Base-by-base conservation (phyloP, 208 protist genomes). In the Trypanosoma congolense region DNA sequence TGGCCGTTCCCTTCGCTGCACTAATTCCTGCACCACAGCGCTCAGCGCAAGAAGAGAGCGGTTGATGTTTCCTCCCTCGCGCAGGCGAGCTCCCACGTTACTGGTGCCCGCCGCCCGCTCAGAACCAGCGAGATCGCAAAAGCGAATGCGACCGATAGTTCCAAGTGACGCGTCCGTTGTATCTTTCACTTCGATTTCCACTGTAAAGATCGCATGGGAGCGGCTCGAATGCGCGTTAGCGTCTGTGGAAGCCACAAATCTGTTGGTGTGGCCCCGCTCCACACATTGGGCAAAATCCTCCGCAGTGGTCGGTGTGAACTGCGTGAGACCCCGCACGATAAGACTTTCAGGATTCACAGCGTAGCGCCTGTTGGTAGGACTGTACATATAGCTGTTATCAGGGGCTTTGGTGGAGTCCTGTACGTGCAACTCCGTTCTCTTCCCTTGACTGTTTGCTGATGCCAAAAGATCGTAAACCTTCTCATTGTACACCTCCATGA, bases 11-110 rank as follows among this genome's bases (percentile, higher is more conserved):
- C 72, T 77, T 48, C 66, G 66, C 35, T 80, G 60, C 1, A 50
- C 79, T 9, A 98, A 69, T 14, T 80, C 80, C 57, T 96, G 95
- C 33, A 97, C 96, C 8, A 96, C 94, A 19, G 84, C 87, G 48
- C 90, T 88, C 29, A 98, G 81, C 0, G 92, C 92, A 8, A 98
- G 75, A 42, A 98, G 72, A 4, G 95, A 98, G 25, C 81, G 69
- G 55, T 98, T 98, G 61, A 98, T 98, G 61, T 92, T 96, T 50
- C 88, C 92, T 40, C 95, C 95, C 62, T 98, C 95, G 4, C 75
- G 70, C 29, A 97, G 66, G 2, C 92, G 75, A 24, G 84, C 29
- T 1, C 92, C 94, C 6, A 55, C 74, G 56, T 91, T 95, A 44
- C 64, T 86, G 18, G 85, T 93, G 31, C 75, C 51, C 21, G 89